These are phyloP conservation scores for Spathaspora gorwiae DNA, from an alignment of 805 yeast species.

Conservation along the genomic window DNA sequence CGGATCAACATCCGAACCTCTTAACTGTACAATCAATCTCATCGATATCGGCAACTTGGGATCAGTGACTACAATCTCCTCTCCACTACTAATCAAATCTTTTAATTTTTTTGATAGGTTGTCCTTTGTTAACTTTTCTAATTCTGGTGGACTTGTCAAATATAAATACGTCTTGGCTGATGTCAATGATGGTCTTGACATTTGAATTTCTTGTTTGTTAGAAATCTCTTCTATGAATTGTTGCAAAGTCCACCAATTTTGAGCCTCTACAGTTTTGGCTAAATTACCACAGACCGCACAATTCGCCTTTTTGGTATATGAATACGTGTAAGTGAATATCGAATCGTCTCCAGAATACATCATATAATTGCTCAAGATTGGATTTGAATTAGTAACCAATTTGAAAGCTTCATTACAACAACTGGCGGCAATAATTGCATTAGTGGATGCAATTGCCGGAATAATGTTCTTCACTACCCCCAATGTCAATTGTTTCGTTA, in stretches of 20 bases:
- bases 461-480: constrained; percentile 91
- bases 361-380: constrained; percentile 70
- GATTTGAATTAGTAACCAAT: constrained; percentile 65
- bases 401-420: constrained; percentile 86
- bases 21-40: constrained; percentile 18
- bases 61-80: constrained; percentile 53
- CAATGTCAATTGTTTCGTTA: constrained; percentile 64
- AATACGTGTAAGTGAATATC: constrained; percentile 68
- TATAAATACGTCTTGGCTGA: constrained; percentile 38
- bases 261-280: constrained; percentile 20
- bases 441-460: constrained; percentile 92
- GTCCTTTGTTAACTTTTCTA: constrained; percentile 42
- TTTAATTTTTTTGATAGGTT: constrained; percentile 35
- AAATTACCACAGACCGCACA: constrained; percentile 75
- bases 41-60: constrained; percentile 45
- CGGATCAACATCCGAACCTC: constrained; percentile 23
- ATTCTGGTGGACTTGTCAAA: constrained; percentile 42
- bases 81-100: constrained; percentile 37
- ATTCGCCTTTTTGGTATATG: constrained; percentile 51
- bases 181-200: constrained; percentile 44
- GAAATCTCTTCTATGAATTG: constrained; percentile 40
- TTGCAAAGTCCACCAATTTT: constrained; percentile 32
- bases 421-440: constrained; percentile 85
- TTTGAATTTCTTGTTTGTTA: constrained; percentile 25
- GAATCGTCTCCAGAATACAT: constrained; percentile 83